phyloP scores from a whole-genome alignment of 331 rosid species.

The Acacia pycnantha region DNA sequence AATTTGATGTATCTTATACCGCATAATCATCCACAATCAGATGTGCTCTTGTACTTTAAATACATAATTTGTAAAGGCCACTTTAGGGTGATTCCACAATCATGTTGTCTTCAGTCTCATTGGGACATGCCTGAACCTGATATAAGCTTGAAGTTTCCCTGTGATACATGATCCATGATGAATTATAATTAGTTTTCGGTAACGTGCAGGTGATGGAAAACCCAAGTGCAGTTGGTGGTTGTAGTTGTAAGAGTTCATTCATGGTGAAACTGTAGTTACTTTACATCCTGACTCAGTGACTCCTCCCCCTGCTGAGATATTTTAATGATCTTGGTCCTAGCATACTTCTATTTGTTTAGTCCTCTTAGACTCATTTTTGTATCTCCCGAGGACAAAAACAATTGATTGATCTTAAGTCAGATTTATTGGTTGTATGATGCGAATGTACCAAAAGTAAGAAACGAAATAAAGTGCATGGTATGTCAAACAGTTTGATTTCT shows the following conservation, averaged over 20 bases:
- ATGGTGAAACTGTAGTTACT: conserved; percentile 70
- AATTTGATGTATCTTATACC: not conserved
- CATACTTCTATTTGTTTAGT: conserved; percentile 5
- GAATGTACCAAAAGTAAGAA: conserved; percentile 4
- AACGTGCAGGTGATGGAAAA: conserved; percentile 50
- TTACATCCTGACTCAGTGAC: not conserved
- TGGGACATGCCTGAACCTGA: not conserved
- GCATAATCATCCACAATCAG: not conserved
- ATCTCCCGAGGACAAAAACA: not conserved
- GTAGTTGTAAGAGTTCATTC: conserved; percentile 93
- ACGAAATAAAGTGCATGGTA: not conserved
- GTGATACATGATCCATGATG: not conserved
- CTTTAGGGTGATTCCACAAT: not conserved
- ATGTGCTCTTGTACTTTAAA: not conserved
- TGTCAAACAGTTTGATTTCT: not conserved
- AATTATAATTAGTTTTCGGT: conserved; percentile 18
- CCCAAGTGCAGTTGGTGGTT: conserved; percentile 93
- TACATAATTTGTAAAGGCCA: not conserved
- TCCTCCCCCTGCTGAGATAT: conserved; percentile 1
- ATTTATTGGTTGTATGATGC: conserved; percentile 12
- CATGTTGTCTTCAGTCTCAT: not conserved
- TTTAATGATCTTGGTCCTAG: not conserved
- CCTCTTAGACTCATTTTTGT: conserved; percentile 14
- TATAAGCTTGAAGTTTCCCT: not conserved
- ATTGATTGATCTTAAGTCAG: conserved; percentile 22